Evolutionary conservation across 306 rosid species (phyloP).

Genomic region (Neltuma alba): DNA sequence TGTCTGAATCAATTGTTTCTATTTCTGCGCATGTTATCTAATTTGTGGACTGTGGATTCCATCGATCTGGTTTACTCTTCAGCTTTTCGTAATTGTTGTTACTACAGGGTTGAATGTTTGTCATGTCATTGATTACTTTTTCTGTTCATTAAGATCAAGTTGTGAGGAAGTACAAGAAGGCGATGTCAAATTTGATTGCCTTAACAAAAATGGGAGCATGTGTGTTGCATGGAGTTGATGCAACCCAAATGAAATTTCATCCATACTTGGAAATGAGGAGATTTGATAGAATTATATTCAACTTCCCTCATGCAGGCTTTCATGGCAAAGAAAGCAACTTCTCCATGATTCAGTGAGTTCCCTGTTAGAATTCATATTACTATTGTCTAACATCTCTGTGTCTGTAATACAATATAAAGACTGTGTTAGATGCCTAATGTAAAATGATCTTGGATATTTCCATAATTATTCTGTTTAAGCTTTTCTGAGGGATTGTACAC

Average conservation of each 20-base stretch:
- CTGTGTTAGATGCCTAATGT: background rate
- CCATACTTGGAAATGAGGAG: constrained; percentile 40
- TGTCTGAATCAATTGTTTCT: background rate
- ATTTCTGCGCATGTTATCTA: background rate
- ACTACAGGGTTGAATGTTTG: background rate
- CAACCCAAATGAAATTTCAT: constrained; percentile 52
- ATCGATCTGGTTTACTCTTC: background rate
- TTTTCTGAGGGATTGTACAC: background rate
- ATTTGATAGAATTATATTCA: constrained; percentile 63
- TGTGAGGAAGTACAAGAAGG: constrained; percentile 53
- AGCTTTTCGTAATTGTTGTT: too few relatives aligned
- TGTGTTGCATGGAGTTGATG: constrained; percentile 56
- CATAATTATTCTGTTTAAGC: background rate
- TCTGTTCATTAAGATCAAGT: constrained; percentile 42
- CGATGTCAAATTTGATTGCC: constrained; percentile 48
- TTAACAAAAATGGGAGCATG: constrained; percentile 51
- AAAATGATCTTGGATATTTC: background rate
- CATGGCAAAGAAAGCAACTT: constrained; percentile 33
- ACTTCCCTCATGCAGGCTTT: constrained; percentile 77
- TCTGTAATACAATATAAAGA: background rate
- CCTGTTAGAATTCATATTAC: background rate
- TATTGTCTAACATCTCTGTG: background rate
- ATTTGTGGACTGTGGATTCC: background rate
- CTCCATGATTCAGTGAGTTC: constrained; percentile 49
- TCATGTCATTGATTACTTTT: constrained; percentile 13